Conservation (phyloP, 2,329 filamentous ascomycete genomes). For the Passalora sequoiae region DNA sequence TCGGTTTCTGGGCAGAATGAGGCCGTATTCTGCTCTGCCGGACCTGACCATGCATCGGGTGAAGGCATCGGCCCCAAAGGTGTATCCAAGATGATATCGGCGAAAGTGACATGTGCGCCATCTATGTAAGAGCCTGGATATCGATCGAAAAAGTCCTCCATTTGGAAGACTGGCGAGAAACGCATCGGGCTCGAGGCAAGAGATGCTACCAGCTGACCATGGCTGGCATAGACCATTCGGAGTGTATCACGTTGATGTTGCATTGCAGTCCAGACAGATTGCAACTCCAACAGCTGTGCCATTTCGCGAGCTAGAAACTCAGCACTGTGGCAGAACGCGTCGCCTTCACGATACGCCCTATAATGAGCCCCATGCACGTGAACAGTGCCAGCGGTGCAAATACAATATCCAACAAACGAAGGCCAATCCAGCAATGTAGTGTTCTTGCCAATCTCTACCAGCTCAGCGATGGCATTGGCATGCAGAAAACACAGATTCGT, state of each 20-base stretch:
- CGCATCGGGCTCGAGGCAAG: conserved; percentile 63
- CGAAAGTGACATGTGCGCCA: conserved; percentile 66
- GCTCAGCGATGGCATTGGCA: conserved; percentile 78
- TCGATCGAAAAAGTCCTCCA: conserved; percentile 82
- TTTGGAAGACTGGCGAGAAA: conserved; percentile 73
- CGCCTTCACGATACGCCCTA: conserved; percentile 54
- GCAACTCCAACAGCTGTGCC: conserved; percentile 70
- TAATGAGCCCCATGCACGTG: conserved; percentile 85
- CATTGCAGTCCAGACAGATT: conserved; percentile 69
- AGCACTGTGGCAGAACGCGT: conserved; percentile 58
- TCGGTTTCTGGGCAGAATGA: too few species aligned
- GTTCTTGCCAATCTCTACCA: conserved; percentile 72
- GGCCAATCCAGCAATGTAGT: conserved; percentile 76
- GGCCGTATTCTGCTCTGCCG: too few species aligned
- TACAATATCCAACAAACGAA: conserved; percentile 78
- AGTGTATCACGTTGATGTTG: conserved; percentile 76
- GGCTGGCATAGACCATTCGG: conserved; percentile 71
- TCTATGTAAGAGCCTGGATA: conserved; percentile 70
- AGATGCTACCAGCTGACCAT: conserved; percentile 71
- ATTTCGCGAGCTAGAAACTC: conserved; percentile 74
- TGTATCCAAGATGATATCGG: conserved; percentile 50
- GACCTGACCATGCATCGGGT: background rate
- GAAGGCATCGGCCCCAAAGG: conserved; percentile 1
- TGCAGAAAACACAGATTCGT: conserved; percentile 83
- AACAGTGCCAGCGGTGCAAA: conserved; percentile 80